These are phyloP conservation scores for Boletus semigastroideus DNA, from an alignment of 1,284 basidiomycete species.

Conservation along the genomic window DNA sequence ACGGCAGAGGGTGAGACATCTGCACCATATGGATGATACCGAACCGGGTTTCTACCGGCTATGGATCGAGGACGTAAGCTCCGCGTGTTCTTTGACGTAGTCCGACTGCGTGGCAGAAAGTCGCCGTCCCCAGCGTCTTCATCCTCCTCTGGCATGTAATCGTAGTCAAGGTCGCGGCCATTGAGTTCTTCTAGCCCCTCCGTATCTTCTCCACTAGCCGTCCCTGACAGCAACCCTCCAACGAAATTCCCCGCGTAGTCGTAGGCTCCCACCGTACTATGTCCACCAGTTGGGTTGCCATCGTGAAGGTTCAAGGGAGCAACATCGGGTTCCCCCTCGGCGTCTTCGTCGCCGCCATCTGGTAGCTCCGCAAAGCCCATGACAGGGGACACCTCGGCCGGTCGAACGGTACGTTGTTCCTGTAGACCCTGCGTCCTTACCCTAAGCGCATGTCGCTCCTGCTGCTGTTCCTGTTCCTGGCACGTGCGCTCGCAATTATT, in stretches of 20 bases:
- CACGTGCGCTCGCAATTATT: constrained; percentile 37
- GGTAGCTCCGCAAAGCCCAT: constrained; percentile 33
- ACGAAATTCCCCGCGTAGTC: constrained; percentile 22
- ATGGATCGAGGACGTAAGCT: constrained; percentile 38
- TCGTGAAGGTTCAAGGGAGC: constrained; percentile 31
- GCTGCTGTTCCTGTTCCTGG: constrained; percentile 39
- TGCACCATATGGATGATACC: constrained; percentile 34
- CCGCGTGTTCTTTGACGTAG: constrained; percentile 39
- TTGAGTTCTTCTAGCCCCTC: constrained; percentile 23
- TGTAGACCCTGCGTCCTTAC: constrained; percentile 35
- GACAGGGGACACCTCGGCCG: constrained; percentile 34
- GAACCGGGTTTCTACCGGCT: constrained; percentile 34
- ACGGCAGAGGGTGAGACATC: constrained; percentile 33
- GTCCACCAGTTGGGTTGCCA: constrained; percentile 18
- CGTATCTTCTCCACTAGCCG: constrained; percentile 29
- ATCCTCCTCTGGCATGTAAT: constrained; percentile 30
- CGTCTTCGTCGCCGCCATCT: constrained; percentile 34
- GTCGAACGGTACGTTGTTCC: constrained; percentile 33
- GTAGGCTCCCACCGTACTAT: constrained; percentile 32
- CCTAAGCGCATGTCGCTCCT: constrained; percentile 33
- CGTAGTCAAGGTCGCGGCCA: constrained; percentile 24
- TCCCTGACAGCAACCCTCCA: constrained; percentile 27
- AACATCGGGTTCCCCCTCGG: constrained; percentile 34
- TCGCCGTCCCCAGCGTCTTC: constrained; percentile 34
- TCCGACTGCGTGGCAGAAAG: constrained; percentile 32